These are phyloP conservation scores for Paramecium sonneborni DNA, from an alignment of 73 alveolate species.

Conservation along the genomic window DNA sequence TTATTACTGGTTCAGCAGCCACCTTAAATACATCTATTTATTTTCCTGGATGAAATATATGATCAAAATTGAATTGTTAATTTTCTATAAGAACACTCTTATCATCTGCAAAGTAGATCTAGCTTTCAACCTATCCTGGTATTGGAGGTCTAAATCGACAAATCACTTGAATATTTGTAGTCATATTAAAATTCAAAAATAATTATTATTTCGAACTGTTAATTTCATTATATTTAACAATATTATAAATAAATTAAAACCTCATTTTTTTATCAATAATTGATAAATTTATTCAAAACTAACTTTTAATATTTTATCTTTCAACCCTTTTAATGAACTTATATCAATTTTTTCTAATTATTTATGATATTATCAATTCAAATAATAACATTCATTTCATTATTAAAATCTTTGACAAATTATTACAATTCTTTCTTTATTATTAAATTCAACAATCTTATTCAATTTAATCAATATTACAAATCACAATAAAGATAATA, in stretches of 20 bases:
- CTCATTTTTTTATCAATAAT: too few relatives aligned
- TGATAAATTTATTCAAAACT: too few relatives aligned
- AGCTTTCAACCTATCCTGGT: neutral
- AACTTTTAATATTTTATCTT: too few relatives aligned
- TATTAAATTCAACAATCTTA: too few relatives aligned
- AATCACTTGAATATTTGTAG: neutral
- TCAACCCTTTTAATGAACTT: too few relatives aligned
- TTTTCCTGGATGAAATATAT: constrained; percentile 83
- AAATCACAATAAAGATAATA: too few relatives aligned
- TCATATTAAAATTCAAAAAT: neutral
- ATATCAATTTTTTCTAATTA: too few relatives aligned
- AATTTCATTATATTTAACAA: neutral
- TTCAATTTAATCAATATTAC: too few relatives aligned
- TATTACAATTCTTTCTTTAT: too few relatives aligned
- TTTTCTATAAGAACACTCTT: neutral
- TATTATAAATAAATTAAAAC: neutral
- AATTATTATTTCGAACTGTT: neutral
- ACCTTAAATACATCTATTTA: constrained; percentile 84
- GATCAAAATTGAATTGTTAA: constrained; percentile 82
- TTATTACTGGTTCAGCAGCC: constrained; percentile 81
- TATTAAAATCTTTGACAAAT: too few relatives aligned
- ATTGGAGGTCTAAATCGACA: neutral
- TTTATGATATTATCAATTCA: too few relatives aligned
- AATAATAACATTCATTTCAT: too few relatives aligned
- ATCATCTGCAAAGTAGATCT: neutral